phyloP scores from a whole-genome alignment of 164 flowering plant species.

The Santalum album region DNA sequence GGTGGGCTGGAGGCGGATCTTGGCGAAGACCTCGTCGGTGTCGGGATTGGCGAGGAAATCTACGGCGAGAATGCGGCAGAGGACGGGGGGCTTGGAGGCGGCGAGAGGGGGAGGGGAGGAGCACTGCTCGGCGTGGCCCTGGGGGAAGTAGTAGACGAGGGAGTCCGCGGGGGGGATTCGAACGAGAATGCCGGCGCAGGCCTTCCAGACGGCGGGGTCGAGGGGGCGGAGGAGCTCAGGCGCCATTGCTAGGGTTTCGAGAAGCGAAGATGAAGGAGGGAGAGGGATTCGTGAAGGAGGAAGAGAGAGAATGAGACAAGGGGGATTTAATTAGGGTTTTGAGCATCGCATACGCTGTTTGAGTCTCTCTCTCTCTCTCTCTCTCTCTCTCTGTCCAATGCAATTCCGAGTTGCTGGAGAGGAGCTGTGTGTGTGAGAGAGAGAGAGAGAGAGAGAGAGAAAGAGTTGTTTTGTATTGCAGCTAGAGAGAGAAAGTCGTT shows the following conservation, averaged over 20 bases:
- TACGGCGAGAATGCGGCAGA: conserved; percentile 31
- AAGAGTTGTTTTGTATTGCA: conserved; percentile 14
- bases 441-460: conserved; percentile 4
- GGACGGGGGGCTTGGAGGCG: conserved; percentile 17
- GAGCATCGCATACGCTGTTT: background rate
- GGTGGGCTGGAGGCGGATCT: conserved; percentile 28
- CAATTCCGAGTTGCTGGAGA: too few relatives aligned
- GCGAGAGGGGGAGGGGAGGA: conserved; percentile 8
- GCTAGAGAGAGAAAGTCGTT: too few relatives aligned
- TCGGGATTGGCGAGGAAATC: conserved; percentile 31
- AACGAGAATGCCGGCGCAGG: conserved; percentile 48
- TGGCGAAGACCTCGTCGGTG: conserved; percentile 51
- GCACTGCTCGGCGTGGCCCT: conserved; percentile 63
- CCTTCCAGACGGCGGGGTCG: conserved; percentile 53
- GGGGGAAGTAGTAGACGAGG: conserved; percentile 72
- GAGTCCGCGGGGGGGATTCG: conserved; percentile 38
- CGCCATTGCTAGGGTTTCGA: conserved; percentile 16
- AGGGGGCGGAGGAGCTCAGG: conserved; percentile 13
- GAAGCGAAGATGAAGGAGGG: background rate
- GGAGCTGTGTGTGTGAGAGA: background rate
- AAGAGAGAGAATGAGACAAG: background rate
- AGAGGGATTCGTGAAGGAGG: background rate
- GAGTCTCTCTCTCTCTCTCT: background rate
- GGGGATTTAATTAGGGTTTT: background rate
- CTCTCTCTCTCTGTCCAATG: too few relatives aligned